Conservation (phyloP, 176 grass and related monocot species). For the Carex kokanica region DNA sequence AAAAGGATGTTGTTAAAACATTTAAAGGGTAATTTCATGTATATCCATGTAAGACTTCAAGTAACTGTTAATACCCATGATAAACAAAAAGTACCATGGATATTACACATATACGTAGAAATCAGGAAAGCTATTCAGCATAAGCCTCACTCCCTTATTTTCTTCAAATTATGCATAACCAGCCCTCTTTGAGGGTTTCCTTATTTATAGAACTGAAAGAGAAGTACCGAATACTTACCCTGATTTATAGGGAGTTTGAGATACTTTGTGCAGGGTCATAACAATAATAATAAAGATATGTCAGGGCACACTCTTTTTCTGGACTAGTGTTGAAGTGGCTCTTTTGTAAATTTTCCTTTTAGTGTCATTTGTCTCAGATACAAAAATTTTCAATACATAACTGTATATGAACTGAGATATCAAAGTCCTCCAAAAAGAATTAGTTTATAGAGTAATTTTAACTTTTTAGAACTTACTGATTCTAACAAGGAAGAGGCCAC, state of each 20-base stretch:
- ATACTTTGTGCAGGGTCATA: background rate
- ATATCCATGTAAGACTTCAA: background rate
- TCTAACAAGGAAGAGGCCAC: slow-evolving; percentile 83
- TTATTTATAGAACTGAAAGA: slow-evolving; percentile 1
- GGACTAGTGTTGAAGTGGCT: background rate
- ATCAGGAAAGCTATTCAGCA: background rate
- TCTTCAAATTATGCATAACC: background rate
- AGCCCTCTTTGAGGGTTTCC: background rate
- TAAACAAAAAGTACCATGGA: too few species aligned
- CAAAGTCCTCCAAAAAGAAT: background rate
- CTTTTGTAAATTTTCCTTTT: background rate
- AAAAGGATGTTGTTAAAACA: background rate
- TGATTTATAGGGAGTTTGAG: background rate
- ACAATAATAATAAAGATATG: background rate
- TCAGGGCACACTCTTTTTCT: background rate
- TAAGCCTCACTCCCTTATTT: too few species aligned
- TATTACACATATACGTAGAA: background rate
- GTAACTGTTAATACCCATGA: too few species aligned
- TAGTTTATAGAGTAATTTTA: background rate
- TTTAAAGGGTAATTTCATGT: background rate
- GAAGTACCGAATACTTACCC: background rate
- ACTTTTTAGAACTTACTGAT: slow-evolving; percentile 60
- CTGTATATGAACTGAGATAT: background rate
- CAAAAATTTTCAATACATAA: background rate
- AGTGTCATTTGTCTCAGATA: background rate